Evolutionary conservation across 31 red algal species (phyloP).

Genomic region (Asparagopsis taxiformis): DNA sequence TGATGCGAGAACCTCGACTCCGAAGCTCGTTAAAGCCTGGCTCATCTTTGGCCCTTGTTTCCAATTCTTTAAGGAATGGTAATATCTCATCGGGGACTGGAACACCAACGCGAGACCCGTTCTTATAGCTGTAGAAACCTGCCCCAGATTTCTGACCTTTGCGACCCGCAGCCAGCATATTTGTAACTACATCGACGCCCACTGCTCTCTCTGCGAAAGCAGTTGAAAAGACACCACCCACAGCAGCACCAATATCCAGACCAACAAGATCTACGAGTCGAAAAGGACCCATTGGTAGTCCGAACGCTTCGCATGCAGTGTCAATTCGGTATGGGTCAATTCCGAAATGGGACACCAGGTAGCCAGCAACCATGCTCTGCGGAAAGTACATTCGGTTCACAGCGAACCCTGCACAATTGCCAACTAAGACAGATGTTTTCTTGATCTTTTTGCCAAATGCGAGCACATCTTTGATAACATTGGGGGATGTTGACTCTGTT

Average conservation of each 20-base stretch:
- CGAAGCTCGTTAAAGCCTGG: slow-evolving; percentile 12
- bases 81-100: slow-evolving; percentile 42
- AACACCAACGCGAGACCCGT: slow-evolving; percentile 29
- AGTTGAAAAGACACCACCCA: slow-evolving; percentile 67
- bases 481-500: slow-evolving; percentile 61
- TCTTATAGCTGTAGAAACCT: slow-evolving; percentile 86
- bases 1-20: slow-evolving; percentile 18
- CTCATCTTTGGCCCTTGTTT: background rate
- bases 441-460: slow-evolving; percentile 86
- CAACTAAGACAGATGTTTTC: slow-evolving; percentile 93
- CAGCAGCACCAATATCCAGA: slow-evolving; percentile 89
- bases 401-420: slow-evolving; percentile 97
- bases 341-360: slow-evolving; percentile 58
- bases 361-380: slow-evolving; percentile 84
- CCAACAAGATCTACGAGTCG: slow-evolving; percentile 89
- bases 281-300: slow-evolving; percentile 98
- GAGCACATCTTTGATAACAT: slow-evolving; percentile 75
- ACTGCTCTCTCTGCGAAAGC: slow-evolving; percentile 85
- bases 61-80: slow-evolving; percentile 54
- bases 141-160: slow-evolving; percentile 93
- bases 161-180: slow-evolving; percentile 71
- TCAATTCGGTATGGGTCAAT: slow-evolving; percentile 93
- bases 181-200: slow-evolving; percentile 29
- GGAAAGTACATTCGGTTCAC: slow-evolving; percentile 97
- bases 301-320: slow-evolving; percentile 82